Evolutionary conservation across 2,329 filamentous ascomycete genomes (phyloP).

Genomic region (Hypomyces rosellus): DNA sequence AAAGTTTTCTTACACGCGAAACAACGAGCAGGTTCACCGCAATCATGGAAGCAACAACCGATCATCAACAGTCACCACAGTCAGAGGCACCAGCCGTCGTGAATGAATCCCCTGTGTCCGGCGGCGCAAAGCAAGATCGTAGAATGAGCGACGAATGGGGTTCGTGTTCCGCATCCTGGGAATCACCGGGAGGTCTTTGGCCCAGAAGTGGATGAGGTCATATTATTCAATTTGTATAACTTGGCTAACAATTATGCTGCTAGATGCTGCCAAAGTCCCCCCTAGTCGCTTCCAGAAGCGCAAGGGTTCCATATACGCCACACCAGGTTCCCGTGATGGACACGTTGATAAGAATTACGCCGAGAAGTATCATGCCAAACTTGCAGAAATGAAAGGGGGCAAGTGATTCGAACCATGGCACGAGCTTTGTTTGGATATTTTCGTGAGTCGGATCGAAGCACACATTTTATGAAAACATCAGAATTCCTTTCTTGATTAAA

Average conservation of each 20-base stretch:
- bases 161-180: constrained; percentile 22
- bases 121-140: constrained; percentile 24
- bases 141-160: constrained; percentile 44
- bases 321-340: constrained; percentile 57
- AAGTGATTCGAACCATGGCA: constrained; percentile 22
- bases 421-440: too few relatives aligned
- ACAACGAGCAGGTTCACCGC: neutral
- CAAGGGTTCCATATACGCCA: constrained; percentile 63
- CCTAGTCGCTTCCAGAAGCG: constrained; percentile 64
- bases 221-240: neutral
- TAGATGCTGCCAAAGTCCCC: constrained; percentile 61
- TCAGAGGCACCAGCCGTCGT: constrained; percentile 17
- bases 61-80: constrained; percentile 11
- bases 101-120: constrained; percentile 25
- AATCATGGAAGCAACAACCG: neutral
- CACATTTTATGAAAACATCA: neutral
- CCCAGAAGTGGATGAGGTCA: neutral
- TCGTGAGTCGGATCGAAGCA: too few relatives aligned
- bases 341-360: constrained; percentile 55
- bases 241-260: neutral
- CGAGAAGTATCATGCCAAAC: constrained; percentile 55
- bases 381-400: constrained; percentile 43
- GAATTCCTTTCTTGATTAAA: neutral
- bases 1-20: too few relatives aligned
- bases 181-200: neutral